Percentiles rank a stretch among this genome's conserved stretches.
Conservation (phyloP, 768 basidiomycete species). For the Pleurotus giganteus region DNA sequence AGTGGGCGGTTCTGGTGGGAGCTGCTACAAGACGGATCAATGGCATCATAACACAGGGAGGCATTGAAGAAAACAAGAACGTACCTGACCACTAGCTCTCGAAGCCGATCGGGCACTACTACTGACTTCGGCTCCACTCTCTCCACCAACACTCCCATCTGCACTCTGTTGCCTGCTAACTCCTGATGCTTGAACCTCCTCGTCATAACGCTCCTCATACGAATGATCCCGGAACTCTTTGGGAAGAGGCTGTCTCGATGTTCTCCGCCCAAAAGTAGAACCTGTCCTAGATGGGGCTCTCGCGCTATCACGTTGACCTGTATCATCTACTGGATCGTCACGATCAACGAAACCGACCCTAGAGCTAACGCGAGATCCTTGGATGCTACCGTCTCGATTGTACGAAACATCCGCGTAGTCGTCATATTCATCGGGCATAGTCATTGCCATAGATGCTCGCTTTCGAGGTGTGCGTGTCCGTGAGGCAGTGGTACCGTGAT, state of each 20-base stretch:
- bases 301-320: not conserved
- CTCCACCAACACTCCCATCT: not conserved
- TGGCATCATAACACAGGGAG: not conserved
- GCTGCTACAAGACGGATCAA: slow-evolving; percentile 9
- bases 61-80: not conserved
- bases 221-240: slow-evolving; percentile 38
- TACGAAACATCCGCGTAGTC: not conserved
- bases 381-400: not conserved
- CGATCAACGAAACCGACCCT: slow-evolving; percentile 3
- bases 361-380: not conserved
- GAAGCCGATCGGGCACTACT: slow-evolving; percentile 1
- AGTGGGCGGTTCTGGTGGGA: slow-evolving; percentile 1
- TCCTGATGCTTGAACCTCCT: slow-evolving; percentile 3
- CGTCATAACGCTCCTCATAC: slow-evolving; percentile 16
- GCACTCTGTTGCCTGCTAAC: not conserved
- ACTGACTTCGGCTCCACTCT: not conserved
- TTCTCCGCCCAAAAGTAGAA: slow-evolving; percentile 7
- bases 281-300: slow-evolving; percentile 2
- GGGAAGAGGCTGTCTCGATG: slow-evolving; percentile 41
- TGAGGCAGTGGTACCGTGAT: slow-evolving; percentile 1
- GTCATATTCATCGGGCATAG: not conserved
- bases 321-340: not conserved
- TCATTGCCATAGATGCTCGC: slow-evolving; percentile 6
- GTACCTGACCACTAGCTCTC: slow-evolving; percentile 4
- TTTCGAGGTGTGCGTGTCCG: slow-evolving; percentile 13